These are phyloP conservation scores for Pichia ethanolica DNA, from an alignment of 805 yeast species.

Conservation along the genomic window DNA sequence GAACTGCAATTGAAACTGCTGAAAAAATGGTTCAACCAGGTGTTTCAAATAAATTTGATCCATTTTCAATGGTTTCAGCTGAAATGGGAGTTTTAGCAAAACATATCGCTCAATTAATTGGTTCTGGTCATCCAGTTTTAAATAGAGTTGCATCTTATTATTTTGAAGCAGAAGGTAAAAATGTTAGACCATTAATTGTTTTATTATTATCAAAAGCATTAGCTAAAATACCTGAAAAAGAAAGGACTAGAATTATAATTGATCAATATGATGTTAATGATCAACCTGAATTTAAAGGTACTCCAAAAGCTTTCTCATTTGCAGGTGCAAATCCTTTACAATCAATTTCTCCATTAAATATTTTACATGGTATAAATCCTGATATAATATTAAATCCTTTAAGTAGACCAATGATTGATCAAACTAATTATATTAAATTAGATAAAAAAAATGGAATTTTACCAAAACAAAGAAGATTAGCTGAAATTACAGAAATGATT, in stretches of 20 bases:
- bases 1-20: slow-evolving; percentile 63
- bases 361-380: slow-evolving; percentile 90
- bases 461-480: slow-evolving; percentile 91
- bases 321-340: slow-evolving; percentile 56
- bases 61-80: slow-evolving; percentile 81
- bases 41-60: slow-evolving; percentile 54
- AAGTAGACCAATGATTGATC: slow-evolving; percentile 66
- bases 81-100: slow-evolving; percentile 88
- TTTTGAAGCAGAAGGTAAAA: slow-evolving; percentile 94
- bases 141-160: slow-evolving; percentile 91
- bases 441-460: slow-evolving; percentile 66
- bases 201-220: slow-evolving; percentile 76
- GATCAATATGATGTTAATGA: slow-evolving; percentile 60
- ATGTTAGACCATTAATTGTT: slow-evolving; percentile 87
- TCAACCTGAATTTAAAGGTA: slow-evolving; percentile 55
- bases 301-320: slow-evolving; percentile 45
- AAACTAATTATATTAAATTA: slow-evolving; percentile 46
- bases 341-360: slow-evolving; percentile 70
- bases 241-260: slow-evolving; percentile 57
- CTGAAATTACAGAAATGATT: slow-evolving; percentile 97
- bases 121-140: slow-evolving; percentile 89
- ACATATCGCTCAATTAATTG: slow-evolving; percentile 79
- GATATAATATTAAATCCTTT: slow-evolving; percentile 72
- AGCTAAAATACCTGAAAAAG: slow-evolving; percentile 58
- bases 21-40: slow-evolving; percentile 67